Conservation (phyloP, 2,329 filamentous ascomycete genomes). For the Xylaria multiplex region DNA sequence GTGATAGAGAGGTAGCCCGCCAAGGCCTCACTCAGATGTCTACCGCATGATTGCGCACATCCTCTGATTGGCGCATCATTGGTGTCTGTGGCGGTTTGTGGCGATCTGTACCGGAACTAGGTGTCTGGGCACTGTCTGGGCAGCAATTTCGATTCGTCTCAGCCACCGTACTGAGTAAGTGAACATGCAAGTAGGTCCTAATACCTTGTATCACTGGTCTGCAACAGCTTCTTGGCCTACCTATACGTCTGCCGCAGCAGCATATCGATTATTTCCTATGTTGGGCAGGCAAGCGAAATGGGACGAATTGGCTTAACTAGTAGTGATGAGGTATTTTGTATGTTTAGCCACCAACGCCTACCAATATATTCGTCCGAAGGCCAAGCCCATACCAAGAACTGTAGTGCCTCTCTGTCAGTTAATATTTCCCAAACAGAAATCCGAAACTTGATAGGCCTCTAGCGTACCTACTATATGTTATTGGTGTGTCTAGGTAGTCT, state of each 20-base stretch:
- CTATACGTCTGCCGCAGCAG: not conserved
- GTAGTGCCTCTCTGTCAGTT: not conserved
- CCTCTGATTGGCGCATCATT: constrained; percentile 22
- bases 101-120: constrained; percentile 18
- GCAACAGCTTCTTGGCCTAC: not conserved
- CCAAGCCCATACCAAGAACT: constrained; percentile 6
- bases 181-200: not conserved
- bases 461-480: not conserved
- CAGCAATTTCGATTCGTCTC: constrained; percentile 6
- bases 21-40: not conserved
- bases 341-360: not conserved
- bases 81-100: not conserved
- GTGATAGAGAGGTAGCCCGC: constrained; percentile 2
- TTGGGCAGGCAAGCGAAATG: not conserved
- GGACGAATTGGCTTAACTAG: not conserved
- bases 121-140: constrained; percentile 15
- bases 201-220: not conserved
- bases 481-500: not conserved
- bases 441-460: not conserved
- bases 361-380: not conserved
- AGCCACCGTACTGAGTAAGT: constrained; percentile 9
- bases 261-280: not conserved
- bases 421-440: not conserved
- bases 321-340: constrained; percentile 6
- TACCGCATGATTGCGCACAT: constrained; percentile 5